Base-by-base conservation (phyloP, 768 basidiomycete genomes). In the Tephrocybe sp. region DNA sequence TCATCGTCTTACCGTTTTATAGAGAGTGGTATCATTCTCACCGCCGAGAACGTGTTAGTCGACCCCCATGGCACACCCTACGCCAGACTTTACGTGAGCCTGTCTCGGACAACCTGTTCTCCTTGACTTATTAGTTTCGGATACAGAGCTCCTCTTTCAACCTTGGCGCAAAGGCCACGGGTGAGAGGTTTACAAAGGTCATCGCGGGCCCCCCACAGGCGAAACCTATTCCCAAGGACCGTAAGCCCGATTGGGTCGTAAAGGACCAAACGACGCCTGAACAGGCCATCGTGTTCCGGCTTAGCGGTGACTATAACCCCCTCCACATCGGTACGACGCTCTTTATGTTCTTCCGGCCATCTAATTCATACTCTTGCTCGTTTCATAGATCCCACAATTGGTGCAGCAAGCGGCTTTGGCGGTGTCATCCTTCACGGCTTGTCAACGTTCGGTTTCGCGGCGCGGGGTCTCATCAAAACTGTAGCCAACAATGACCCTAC, bases 351-450 rank as follows among this genome's bases (percentile, higher is more conserved):
- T 7, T 30, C 11, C 3, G 15, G 18, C 3, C 2, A 0, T 4
- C 19, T 11, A 34, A 15, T 22, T 30, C 18, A 37, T 4, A 9
- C n/a, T 24, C 21, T 15, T 27, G 16, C 8, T 32, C 19, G 11
- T 43, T 3, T 42, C 28, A 18, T 61, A 87, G 91, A 93, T 70
- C 89, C 91, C 1, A 64, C 60, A 12, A 81, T 89, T 31, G 92
- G 90, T n/a, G 64, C 82, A 55, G 74, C 72, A 7, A 75, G 83
- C 15, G 89, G 90, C 9, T 93, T 95, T 59, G 89, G 89, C 2
- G 92, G 86, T 40, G 82, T 86, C 30, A 92, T 95, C 59, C 77
- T 94, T 2, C 92, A 95, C 61, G 92, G 92, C 24, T 75, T 94
- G 21, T 84, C 87, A 16, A 82, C 86, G 0, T 93, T 80, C 62